Conservation (phyloP, 202 grass and related monocot species). For the Digitaria exilis region DNA sequence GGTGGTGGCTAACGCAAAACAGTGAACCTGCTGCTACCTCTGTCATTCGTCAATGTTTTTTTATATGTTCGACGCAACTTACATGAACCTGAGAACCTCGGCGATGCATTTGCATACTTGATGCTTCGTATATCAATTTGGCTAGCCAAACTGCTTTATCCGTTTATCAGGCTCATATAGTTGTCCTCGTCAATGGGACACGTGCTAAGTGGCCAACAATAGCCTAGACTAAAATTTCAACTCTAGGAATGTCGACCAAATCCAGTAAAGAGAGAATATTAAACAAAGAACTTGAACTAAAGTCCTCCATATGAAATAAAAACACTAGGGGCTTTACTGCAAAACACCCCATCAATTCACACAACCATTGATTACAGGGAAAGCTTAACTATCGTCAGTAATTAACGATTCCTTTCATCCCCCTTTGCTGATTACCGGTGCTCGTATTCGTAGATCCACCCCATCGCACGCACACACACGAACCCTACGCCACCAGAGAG, state of each 20-base stretch:
- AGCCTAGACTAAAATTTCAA: too few species aligned
- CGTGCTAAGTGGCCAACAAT: too few species aligned
- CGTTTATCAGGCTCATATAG: too few species aligned
- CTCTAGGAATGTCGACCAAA: too few species aligned
- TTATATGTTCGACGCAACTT: neutral
- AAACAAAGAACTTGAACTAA: neutral
- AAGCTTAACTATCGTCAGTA: neutral
- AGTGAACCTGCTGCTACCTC: neutral
- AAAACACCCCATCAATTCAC: neutral
- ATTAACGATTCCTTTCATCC: neutral
- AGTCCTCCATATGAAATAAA: too few species aligned
- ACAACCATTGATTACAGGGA: neutral
- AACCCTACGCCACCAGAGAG: neutral
- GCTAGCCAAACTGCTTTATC: too few species aligned
- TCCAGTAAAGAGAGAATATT: too few species aligned
- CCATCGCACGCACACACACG: neutral
- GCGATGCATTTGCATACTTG: too few species aligned
- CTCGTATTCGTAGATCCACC: constrained; percentile 27
- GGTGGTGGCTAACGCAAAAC: neutral
- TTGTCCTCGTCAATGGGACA: too few species aligned
- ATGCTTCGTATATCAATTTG: too few species aligned
- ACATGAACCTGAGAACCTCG: neutral
- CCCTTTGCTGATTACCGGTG: neutral
- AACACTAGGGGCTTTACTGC: too few species aligned
- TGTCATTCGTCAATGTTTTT: neutral